Conservation (phyloP, 371 early-diverging fungal species). For the Lichtheimia ramosa region DNA sequence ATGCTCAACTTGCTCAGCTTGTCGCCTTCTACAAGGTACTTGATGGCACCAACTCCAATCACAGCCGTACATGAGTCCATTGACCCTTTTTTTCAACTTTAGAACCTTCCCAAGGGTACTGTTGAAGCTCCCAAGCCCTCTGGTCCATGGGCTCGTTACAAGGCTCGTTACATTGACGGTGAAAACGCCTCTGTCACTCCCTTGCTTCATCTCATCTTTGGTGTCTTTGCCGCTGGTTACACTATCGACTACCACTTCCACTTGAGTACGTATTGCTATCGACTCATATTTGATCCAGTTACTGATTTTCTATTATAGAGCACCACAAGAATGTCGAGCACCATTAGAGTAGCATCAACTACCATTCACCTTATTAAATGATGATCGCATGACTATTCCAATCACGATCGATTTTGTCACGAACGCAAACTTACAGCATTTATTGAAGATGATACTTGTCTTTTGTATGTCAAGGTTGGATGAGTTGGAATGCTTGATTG, state of each 20-base stretch:
- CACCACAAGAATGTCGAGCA: slow-evolving; percentile 74
- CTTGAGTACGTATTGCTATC: slow-evolving; percentile 53
- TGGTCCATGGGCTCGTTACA: slow-evolving; percentile 52
- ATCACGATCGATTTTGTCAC: too few species aligned
- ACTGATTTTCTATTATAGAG: slow-evolving; percentile 35
- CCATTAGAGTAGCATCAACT: slow-evolving; percentile 40
- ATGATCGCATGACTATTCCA: too few species aligned
- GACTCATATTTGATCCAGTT: background rate
- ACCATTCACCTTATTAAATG: too few species aligned
- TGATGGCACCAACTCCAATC: background rate
- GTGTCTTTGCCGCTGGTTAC: slow-evolving; percentile 57
- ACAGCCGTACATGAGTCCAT: background rate
- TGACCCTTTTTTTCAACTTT: background rate
- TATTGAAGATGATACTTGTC: too few species aligned
- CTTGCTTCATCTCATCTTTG: slow-evolving; percentile 55
- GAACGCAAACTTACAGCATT: too few species aligned
- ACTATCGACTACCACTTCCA: slow-evolving; percentile 71
- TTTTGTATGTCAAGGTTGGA: too few species aligned
- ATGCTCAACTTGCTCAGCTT: slow-evolving; percentile 42
- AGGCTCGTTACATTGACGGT: slow-evolving; percentile 69
- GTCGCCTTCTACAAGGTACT: slow-evolving; percentile 55
- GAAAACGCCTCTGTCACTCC: slow-evolving; percentile 62
- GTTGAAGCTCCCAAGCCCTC: slow-evolving; percentile 43
- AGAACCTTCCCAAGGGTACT: slow-evolving; percentile 55
- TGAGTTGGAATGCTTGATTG: too few species aligned